Evolutionary conservation across 75 land plant species (phyloP).

Genomic region (Sequoiadendron giganteum): DNA sequence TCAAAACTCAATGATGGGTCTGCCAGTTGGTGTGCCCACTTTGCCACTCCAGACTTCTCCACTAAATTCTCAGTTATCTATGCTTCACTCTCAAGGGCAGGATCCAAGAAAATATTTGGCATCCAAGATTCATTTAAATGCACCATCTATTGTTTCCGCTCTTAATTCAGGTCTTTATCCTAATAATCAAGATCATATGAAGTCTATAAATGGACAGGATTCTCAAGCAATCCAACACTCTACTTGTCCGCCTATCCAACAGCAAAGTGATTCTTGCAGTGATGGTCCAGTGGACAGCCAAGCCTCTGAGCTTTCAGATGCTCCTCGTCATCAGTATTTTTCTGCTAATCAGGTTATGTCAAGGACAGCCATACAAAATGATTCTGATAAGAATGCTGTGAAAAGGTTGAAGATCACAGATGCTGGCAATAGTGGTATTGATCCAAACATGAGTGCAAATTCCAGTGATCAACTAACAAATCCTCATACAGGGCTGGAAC

Average conservation of each 20-base stretch:
- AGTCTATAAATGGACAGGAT: background rate
- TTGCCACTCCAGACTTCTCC: background rate
- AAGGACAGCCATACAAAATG: background rate
- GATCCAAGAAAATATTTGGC: background rate
- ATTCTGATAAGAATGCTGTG: background rate
- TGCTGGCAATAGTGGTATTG: constrained; percentile 1
- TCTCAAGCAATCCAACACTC: background rate
- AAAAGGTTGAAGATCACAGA: constrained; percentile 9
- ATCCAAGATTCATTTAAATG: background rate
- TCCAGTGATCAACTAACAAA: constrained; percentile 4
- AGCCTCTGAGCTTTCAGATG: constrained; percentile 3
- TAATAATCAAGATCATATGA: background rate
- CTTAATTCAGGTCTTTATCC: background rate
- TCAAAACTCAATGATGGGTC: background rate
- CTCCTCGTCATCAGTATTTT: constrained; percentile 6
- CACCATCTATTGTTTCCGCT: background rate
- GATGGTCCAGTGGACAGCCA: constrained; percentile 6
- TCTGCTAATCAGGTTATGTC: background rate
- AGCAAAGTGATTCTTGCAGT: constrained; percentile 7
- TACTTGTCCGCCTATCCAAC: background rate
- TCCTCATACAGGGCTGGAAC: background rate
- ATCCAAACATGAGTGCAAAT: background rate
- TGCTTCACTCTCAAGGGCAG: background rate
- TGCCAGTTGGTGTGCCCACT: background rate
- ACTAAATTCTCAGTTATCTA: background rate